phyloP scores from a whole-genome alignment of 768 basidiomycete genomes.

The Strobilomyces confusus region DNA sequence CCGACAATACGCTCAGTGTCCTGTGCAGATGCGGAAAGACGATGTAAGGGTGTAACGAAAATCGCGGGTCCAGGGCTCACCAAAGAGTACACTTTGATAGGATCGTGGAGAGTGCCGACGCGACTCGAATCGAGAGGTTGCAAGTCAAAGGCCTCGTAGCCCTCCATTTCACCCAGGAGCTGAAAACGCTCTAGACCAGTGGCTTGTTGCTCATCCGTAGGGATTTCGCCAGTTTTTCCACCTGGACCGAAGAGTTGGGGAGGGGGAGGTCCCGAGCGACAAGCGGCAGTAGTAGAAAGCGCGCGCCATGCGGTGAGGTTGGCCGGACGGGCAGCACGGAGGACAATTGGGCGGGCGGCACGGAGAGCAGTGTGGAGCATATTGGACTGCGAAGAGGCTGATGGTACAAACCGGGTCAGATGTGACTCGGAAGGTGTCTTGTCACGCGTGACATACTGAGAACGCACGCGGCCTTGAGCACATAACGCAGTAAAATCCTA shows the following conservation, averaged over 20 bases:
- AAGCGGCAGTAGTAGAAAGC: slow-evolving; percentile 55
- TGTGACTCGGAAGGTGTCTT: slow-evolving; percentile 22
- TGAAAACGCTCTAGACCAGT: slow-evolving; percentile 98
- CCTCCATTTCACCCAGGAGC: slow-evolving; percentile 82
- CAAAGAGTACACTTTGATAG: slow-evolving; percentile 81
- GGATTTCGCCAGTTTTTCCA: slow-evolving; percentile 67
- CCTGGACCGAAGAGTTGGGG: slow-evolving; percentile 71
- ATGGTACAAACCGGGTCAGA: slow-evolving; percentile 25
- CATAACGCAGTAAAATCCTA: no score
- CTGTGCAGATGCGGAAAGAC: slow-evolving; percentile 36
- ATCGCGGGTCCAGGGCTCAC: slow-evolving; percentile 43
- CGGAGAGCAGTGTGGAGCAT: slow-evolving; percentile 30
- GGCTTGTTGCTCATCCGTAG: slow-evolving; percentile 84
- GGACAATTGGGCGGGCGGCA: slow-evolving; percentile 24
- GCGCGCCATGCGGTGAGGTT: slow-evolving; percentile 41
- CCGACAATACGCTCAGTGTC: slow-evolving; percentile 82
- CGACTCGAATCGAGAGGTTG: slow-evolving; percentile 79
- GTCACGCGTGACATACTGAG: slow-evolving; percentile 27
- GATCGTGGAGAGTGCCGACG: slow-evolving; percentile 83
- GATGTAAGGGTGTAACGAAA: neutral
- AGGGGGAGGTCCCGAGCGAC: slow-evolving; percentile 55
- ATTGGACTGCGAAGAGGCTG: slow-evolving; percentile 7
- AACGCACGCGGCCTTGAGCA: no score
- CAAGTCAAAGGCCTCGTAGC: slow-evolving; percentile 86
- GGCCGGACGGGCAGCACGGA: slow-evolving; percentile 17